A percentile compares a stretch with the other conserved stretches of the same genome.
phyloP scores from a whole-genome alignment of 2,329 filamentous ascomycete genomes.

The Paecilomyces niveus region DNA sequence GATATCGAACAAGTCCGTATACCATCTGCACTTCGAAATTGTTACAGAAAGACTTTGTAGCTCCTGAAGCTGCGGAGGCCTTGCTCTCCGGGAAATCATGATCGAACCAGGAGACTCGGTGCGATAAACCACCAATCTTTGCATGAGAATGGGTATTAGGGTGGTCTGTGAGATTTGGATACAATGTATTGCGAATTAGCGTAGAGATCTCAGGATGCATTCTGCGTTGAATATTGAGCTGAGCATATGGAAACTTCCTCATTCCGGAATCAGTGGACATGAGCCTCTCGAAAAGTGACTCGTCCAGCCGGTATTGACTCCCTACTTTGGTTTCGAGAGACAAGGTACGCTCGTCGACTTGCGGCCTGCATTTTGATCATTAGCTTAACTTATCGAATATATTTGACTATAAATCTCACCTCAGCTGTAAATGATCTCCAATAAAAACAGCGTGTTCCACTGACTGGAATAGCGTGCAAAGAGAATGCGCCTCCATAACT shows the following conservation, averaged over 20 bases:
- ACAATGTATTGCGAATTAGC: conserved; percentile 49
- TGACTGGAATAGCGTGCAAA: conserved; percentile 30
- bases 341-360: conserved; percentile 1
- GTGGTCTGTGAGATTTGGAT: conserved; percentile 47
- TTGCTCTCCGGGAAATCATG: conserved; percentile 31
- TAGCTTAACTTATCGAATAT: neutral
- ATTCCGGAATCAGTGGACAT: conserved; percentile 12
- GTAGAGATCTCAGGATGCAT: conserved; percentile 55
- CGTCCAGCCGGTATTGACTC: conserved; percentile 33
- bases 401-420: neutral
- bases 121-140: conserved; percentile 37
- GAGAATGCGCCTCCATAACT: conserved; percentile 55
- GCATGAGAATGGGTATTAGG: conserved; percentile 20
- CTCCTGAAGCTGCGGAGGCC: conserved; percentile 8
- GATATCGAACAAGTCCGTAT: conserved; percentile 51
- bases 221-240: conserved; percentile 51
- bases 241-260: conserved; percentile 20
- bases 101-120: conserved; percentile 41
- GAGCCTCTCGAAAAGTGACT: conserved; percentile 44
- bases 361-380: neutral
- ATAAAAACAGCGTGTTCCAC: conserved; percentile 35
- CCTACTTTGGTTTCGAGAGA: conserved; percentile 18
- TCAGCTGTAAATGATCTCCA: conserved; percentile 27
- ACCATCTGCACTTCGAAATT: conserved; percentile 54
- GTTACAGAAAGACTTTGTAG: conserved; percentile 35